phyloP scores from a whole-genome alignment of 495 filamentous ascomycete genomes.

The Echria macrotheca region DNA sequence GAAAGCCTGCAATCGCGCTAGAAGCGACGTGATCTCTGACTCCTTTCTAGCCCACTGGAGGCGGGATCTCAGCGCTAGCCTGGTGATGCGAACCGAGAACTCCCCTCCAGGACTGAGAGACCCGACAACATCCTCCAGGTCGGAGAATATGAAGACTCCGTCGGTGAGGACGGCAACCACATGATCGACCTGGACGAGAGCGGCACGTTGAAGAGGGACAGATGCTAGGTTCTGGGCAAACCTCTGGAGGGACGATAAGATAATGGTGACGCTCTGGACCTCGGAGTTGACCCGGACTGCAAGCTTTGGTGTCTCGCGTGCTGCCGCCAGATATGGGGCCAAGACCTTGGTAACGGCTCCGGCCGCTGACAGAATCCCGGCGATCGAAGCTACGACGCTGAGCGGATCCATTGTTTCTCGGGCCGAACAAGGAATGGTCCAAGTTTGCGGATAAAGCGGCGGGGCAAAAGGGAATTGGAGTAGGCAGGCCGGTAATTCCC shows the following conservation, averaged over 20 bases:
- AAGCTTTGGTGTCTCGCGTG: conserved; percentile 14
- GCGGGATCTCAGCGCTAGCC: conserved; percentile 4
- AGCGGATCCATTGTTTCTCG: conserved; percentile 16
- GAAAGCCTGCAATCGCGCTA: conserved; percentile 17
- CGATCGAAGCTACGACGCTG: conserved; percentile 18
- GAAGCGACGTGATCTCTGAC: conserved; percentile 1
- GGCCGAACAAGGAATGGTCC: neutral
- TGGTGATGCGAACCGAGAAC: neutral
- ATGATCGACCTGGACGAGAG: conserved; percentile 18
- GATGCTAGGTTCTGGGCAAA: conserved; percentile 11
- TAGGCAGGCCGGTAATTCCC: neutral
- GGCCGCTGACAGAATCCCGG: conserved; percentile 17
- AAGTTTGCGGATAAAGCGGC: neutral
- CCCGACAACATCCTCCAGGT: conserved; percentile 15
- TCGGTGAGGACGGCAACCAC: conserved; percentile 19
- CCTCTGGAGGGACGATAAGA: conserved; percentile 13
- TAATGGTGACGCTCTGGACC: conserved; percentile 5
- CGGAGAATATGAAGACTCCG: conserved; percentile 25
- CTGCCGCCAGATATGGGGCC: conserved; percentile 16
- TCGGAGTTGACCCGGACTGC: conserved; percentile 16
- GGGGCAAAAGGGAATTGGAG: no score
- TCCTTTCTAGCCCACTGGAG: conserved; percentile 21
- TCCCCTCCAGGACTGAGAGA: neutral
- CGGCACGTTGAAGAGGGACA: conserved; percentile 2
- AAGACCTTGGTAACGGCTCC: conserved; percentile 14